Evolutionary conservation across 2,329 filamentous ascomycete genomes (phyloP).

Genomic region (Penicillium sp.): DNA sequence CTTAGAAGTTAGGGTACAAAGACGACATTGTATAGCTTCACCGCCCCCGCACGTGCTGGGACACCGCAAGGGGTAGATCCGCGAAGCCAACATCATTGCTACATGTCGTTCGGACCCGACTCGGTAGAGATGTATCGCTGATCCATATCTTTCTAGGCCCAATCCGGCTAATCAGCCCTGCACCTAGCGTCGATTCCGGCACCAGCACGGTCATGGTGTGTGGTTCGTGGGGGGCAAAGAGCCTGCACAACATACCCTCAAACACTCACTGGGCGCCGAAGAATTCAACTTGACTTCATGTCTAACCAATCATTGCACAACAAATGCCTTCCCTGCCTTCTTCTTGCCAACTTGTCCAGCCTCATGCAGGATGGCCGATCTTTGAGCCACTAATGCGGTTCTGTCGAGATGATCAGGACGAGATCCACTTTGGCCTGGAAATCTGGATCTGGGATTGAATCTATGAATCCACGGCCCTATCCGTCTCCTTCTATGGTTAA

Average conservation of each 20-base stretch:
- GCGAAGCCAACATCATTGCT: constrained; percentile 1
- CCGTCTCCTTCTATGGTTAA: background rate
- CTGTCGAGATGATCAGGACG: constrained; percentile 15
- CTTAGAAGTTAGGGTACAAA: background rate
- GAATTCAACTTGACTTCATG: constrained; percentile 6
- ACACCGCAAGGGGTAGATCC: constrained; percentile 12
- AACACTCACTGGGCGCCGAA: constrained; percentile 8
- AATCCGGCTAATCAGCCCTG: constrained; percentile 1
- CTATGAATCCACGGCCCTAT: constrained; percentile 9
- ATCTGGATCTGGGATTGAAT: constrained; percentile 13
- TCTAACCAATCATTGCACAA: constrained; percentile 15
- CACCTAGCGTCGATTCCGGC: constrained; percentile 10
- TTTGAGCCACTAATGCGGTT: constrained; percentile 23
- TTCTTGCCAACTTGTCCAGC: constrained; percentile 30
- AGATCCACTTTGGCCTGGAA: constrained; percentile 10
- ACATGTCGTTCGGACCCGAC: background rate
- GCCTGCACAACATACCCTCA: constrained; percentile 26
- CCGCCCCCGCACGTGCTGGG: constrained; percentile 18
- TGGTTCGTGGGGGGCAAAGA: constrained; percentile 14
- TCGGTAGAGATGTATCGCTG: background rate
- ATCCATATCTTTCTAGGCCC: background rate
- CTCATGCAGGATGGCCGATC: constrained; percentile 33
- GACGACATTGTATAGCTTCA: constrained; percentile 1
- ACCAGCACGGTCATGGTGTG: constrained; percentile 17
- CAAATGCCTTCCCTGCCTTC: constrained; percentile 22